These are phyloP conservation scores for Colletotrichum chrysophilum DNA, from an alignment of 2,329 filamentous ascomycete genomes.

Conservation along the genomic window DNA sequence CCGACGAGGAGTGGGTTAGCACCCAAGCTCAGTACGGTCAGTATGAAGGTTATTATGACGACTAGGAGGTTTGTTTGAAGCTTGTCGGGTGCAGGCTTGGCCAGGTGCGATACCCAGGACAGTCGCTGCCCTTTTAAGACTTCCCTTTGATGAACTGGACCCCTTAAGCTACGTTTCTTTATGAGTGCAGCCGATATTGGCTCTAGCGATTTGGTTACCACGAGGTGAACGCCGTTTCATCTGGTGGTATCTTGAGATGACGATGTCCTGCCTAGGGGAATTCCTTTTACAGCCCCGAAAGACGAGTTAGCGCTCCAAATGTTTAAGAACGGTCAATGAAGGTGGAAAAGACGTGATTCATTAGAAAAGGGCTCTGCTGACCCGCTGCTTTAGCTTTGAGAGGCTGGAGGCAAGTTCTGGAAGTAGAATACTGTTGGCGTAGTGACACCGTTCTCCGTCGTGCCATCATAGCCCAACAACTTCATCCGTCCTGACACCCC, in stretches of 20 bases:
- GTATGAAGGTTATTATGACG: conserved; percentile 62
- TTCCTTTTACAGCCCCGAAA: not conserved
- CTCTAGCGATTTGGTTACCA: not conserved
- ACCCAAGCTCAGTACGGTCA: conserved; percentile 64
- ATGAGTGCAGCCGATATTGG: not conserved
- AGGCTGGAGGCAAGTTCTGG: not conserved
- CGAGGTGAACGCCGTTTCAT: not conserved
- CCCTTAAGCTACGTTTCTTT: not conserved
- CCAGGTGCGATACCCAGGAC: not conserved
- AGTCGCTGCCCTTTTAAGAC: not conserved
- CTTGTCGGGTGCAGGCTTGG: not conserved
- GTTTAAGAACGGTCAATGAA: not conserved
- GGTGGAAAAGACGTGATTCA: not conserved
- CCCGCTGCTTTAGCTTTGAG: not conserved
- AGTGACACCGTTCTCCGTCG: not conserved
- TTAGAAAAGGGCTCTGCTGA: not conserved
- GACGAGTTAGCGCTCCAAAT: not conserved
- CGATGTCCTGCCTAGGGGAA: not conserved
- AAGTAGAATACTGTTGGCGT: not conserved
- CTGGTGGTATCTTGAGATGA: not conserved
- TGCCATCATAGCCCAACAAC: not conserved
- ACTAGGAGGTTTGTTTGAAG: conserved; percentile 27
- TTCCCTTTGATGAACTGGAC: not conserved
- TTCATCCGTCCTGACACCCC: not conserved
- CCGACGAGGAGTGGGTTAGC: conserved; percentile 67